Evolutionary conservation across 495 filamentous ascomycete genomes (phyloP).

Genomic region (Penicillium simplicissimum): DNA sequence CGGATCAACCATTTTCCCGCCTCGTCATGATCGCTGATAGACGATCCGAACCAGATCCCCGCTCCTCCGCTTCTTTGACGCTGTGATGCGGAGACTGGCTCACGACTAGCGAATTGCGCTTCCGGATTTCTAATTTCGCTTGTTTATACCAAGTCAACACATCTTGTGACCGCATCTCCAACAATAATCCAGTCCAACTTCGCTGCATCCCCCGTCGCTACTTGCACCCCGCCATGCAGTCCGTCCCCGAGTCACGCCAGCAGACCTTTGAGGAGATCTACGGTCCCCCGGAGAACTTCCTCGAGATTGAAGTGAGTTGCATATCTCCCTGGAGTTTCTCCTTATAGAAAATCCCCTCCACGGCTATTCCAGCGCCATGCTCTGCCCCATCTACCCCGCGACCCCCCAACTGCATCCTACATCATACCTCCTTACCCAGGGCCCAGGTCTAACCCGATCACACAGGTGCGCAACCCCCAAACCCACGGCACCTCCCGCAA

Average conservation of each 20-base stretch:
- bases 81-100: constrained; percentile 2
- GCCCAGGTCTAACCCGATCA: constrained; percentile 12
- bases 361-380: constrained; percentile 17
- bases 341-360: not conserved
- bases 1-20: constrained; percentile 23
- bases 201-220: constrained; percentile 1
- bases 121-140: not conserved
- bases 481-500: constrained; percentile 91
- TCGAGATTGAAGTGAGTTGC: constrained; percentile 85
- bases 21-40: constrained; percentile 12
- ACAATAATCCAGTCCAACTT: not conserved
- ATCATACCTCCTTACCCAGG: not conserved
- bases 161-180: not conserved
- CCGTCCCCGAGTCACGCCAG: constrained; percentile 79
- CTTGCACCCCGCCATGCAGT: constrained; percentile 63
- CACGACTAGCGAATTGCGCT: not conserved
- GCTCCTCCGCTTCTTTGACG: constrained; percentile 8
- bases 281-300: constrained; percentile 95
- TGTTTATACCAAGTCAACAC: not conserved
- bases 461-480: constrained; percentile 87
- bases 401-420: not conserved
- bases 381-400: constrained; percentile 10
- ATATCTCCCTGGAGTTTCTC: not conserved
- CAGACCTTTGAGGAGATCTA: constrained; percentile 99
- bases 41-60: constrained; percentile 13